A percentile compares a stretch with the other conserved stretches of the same genome.
Conservation (phyloP, 1,139 yeast species). For the Pichia kudriavzevii region DNA sequence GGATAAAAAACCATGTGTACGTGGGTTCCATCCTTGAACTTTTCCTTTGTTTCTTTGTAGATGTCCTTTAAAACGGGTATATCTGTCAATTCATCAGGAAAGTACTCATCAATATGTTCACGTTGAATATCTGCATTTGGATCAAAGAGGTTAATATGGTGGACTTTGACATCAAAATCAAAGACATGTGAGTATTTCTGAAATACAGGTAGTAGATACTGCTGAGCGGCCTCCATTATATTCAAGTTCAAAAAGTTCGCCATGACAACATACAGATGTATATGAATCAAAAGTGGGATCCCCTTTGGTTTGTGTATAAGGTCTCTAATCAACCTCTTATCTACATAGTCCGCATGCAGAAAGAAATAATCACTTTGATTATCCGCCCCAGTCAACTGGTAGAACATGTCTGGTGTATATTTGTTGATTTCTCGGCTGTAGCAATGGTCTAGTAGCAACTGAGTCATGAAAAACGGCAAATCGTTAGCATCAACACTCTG, state of each 20-base stretch:
- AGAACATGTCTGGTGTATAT: slow-evolving; percentile 18
- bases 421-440: slow-evolving; percentile 39
- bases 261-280: slow-evolving; percentile 50
- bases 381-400: slow-evolving; percentile 4
- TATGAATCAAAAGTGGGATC: slow-evolving; percentile 32
- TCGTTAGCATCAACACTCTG: slow-evolving; percentile 47
- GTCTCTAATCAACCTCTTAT: slow-evolving; percentile 1
- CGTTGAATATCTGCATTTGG: not conserved
- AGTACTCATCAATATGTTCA: slow-evolving; percentile 15
- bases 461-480: slow-evolving; percentile 54
- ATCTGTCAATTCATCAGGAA: slow-evolving; percentile 19
- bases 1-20: slow-evolving; percentile 22
- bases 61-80: slow-evolving; percentile 17
- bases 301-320: not conserved
- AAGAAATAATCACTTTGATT: not conserved
- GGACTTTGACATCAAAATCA: slow-evolving; percentile 53
- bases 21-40: slow-evolving; percentile 1
- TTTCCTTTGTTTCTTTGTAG: slow-evolving; percentile 9
- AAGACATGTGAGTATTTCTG: slow-evolving; percentile 41
- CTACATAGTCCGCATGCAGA: slow-evolving; percentile 11
- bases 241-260: slow-evolving; percentile 52
- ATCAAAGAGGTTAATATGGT: not conserved
- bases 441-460: slow-evolving; percentile 48
- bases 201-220: slow-evolving; percentile 38
- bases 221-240: slow-evolving; percentile 37